phyloP scores from a whole-genome alignment of 2,329 filamentous ascomycete species.

The Aspergillus jensenii region DNA sequence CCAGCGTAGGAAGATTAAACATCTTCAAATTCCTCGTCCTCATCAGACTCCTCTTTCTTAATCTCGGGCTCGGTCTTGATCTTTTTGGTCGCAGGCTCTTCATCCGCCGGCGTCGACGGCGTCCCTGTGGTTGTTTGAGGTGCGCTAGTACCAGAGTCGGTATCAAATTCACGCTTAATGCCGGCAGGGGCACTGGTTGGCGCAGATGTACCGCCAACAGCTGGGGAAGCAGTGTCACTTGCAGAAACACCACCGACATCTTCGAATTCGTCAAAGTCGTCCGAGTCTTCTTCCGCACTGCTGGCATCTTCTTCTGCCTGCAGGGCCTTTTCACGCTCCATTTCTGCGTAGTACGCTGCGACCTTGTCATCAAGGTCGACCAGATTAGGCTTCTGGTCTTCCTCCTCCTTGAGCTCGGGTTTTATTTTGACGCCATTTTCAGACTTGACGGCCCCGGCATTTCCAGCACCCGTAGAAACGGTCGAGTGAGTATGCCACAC shows the following conservation, averaged over 20 bases:
- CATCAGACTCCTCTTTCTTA: slow-evolving; percentile 43
- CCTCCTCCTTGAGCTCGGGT: slow-evolving; percentile 43
- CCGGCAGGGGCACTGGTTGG: slow-evolving; percentile 32
- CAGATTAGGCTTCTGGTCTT: slow-evolving; percentile 42
- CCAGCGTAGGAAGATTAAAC: slow-evolving; percentile 26
- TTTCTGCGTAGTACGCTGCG: slow-evolving; percentile 48
- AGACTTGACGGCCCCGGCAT: slow-evolving; percentile 27
- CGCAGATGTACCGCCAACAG: slow-evolving; percentile 15
- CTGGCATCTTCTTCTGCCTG: slow-evolving; percentile 43
- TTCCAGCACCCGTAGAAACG: slow-evolving; percentile 35
- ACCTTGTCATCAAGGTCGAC: slow-evolving; percentile 48
- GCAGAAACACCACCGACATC: slow-evolving; percentile 43
- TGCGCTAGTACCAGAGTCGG: slow-evolving; percentile 39
- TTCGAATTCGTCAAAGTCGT: slow-evolving; percentile 46
- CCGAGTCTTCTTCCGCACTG: slow-evolving; percentile 41
- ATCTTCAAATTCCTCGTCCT: slow-evolving; percentile 48
- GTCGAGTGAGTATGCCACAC: slow-evolving; percentile 55
- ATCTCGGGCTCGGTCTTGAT: slow-evolving; percentile 40
- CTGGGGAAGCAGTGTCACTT: slow-evolving; percentile 37
- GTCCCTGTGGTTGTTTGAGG: slow-evolving; percentile 39
- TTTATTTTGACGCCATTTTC: slow-evolving; percentile 36
- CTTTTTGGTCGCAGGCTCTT: slow-evolving; percentile 44
- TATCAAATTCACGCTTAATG: slow-evolving; percentile 41
- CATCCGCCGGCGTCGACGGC: slow-evolving; percentile 37
- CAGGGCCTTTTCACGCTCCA: slow-evolving; percentile 44